phyloP scores from a whole-genome alignment of 75 land plant species.

The Sequoia sempervirens region DNA sequence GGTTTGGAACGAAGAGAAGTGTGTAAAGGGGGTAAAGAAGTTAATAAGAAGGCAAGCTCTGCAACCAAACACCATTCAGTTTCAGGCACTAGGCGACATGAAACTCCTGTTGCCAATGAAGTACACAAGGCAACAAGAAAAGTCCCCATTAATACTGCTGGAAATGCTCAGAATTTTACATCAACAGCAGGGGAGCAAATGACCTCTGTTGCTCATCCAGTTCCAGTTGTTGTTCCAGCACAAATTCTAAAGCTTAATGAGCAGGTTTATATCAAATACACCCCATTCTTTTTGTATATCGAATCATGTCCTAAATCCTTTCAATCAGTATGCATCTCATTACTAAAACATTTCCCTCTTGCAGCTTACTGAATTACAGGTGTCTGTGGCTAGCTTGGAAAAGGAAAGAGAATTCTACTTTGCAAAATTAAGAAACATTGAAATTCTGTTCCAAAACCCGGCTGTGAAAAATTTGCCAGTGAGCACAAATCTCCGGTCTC shows the following conservation, averaged over 20 bases:
- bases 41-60: conserved; percentile 42
- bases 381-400: conserved; percentile 83
- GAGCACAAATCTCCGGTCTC: conserved; percentile 1
- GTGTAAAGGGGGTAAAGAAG: conserved; percentile 79
- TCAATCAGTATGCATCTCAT: background rate
- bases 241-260: conserved; percentile 4
- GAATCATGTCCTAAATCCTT: conserved; percentile 1
- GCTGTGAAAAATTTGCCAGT: conserved; percentile 61
- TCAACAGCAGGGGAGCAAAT: background rate
- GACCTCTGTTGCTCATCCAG: background rate
- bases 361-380: conserved; percentile 80
- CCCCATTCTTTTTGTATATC: conserved; percentile 6
- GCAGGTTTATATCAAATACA: conserved; percentile 11
- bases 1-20: conserved; percentile 80
- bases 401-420: conserved; percentile 97
- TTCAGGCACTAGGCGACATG: conserved; percentile 25
- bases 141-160: conserved; percentile 4
- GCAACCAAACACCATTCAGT: conserved; percentile 29
- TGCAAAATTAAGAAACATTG: conserved; percentile 85
- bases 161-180: conserved; percentile 15
- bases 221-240: conserved; percentile 10
- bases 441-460: conserved; percentile 80
- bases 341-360: background rate
- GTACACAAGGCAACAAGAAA: background rate
- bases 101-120: background rate